Conservation (phyloP, 352 stramenopile genomes). For the Phytopythium montanum region DNA sequence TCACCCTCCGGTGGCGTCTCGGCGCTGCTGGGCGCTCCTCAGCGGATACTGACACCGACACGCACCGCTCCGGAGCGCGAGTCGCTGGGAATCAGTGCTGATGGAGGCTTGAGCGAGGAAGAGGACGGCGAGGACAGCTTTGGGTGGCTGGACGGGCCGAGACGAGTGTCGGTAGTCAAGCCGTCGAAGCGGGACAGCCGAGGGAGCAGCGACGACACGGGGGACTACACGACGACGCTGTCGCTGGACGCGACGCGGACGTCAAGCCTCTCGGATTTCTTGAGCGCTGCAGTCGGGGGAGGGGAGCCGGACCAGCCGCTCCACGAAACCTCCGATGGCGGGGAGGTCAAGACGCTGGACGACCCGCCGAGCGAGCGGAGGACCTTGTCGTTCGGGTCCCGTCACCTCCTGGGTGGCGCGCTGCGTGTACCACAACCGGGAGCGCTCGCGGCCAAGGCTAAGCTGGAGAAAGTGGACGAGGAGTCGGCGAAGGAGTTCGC, state of each 20-base stretch:
- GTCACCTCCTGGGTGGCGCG: conserved; percentile 6
- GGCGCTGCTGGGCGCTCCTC: conserved; percentile 47
- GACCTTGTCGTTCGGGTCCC: conserved; percentile 20
- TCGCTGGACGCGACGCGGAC: conserved; percentile 1
- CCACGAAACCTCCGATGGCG: neutral
- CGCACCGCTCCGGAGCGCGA: neutral
- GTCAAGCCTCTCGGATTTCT: neutral
- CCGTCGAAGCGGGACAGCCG: neutral
- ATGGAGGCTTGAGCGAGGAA: neutral
- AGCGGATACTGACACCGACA: conserved; percentile 56
- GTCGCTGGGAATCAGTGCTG: no score
- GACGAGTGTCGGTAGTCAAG: neutral
- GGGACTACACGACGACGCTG: conserved; percentile 4
- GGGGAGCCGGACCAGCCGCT: neutral
- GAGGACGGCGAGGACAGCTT: conserved; percentile 2
- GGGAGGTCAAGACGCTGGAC: neutral
- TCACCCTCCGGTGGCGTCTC: conserved; percentile 41
- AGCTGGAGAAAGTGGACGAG: neutral
- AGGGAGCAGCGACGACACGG: conserved; percentile 1
- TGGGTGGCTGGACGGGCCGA: conserved; percentile 1
- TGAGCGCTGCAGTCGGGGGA: neutral
- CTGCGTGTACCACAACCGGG: conserved; percentile 11
- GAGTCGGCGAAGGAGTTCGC: neutral
- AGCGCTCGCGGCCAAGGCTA: neutral
- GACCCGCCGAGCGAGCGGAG: conserved; percentile 2